Percentiles rank a stretch among this genome's conserved stretches.
Evolutionary conservation across 345 rosid genomes (phyloP).

Genomic region (Syzygium grande): DNA sequence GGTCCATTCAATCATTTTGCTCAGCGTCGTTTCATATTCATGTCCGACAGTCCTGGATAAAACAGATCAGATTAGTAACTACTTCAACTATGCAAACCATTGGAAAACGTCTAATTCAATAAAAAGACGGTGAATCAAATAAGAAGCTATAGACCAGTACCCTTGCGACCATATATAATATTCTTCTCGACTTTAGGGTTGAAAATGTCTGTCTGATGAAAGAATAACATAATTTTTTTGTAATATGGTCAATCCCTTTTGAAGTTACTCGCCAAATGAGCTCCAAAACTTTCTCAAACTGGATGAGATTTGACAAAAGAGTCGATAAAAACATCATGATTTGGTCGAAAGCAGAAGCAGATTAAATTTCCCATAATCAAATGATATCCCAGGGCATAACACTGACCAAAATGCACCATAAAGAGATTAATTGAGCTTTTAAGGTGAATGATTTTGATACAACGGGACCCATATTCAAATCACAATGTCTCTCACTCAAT

Average conservation of each 20-base stretch:
- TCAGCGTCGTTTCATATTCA: not conserved
- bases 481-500: not conserved
- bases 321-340: not conserved
- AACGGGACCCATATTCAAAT: not conserved
- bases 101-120: not conserved
- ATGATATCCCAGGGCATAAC: not conserved
- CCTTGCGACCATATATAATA: not conserved
- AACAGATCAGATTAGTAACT: not conserved
- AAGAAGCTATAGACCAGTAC: not conserved
- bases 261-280: not conserved
- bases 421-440: not conserved
- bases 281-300: not conserved
- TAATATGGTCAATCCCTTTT: not conserved
- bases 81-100: not conserved
- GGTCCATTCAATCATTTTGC: not conserved
- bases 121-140: not conserved
- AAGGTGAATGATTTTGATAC: not conserved
- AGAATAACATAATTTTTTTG: not conserved
- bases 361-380: not conserved
- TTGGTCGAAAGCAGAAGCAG: not conserved
- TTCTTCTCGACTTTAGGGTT: not conserved
- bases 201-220: not conserved
- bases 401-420: not conserved
- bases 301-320: not conserved
- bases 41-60: not conserved